phyloP scores from a whole-genome alignment of 208 protist species.

The Blastocrithidia nonstop region DNA sequence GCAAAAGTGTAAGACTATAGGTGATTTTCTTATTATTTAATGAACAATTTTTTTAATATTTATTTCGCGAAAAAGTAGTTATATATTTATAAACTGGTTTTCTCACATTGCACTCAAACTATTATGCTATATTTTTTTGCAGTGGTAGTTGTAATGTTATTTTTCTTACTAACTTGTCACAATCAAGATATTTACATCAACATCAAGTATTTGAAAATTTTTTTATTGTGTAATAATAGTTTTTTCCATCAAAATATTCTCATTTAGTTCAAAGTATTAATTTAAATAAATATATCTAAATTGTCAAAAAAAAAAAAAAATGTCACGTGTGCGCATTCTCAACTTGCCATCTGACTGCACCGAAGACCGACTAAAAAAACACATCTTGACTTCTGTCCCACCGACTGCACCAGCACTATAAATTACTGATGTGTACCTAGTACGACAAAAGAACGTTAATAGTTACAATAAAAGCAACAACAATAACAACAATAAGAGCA shows the following conservation, averaged over 20 bases:
- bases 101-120: too few relatives aligned
- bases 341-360: conserved; percentile 89
- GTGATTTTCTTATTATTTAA: too few relatives aligned
- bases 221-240: background rate
- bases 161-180: background rate
- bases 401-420: conserved; percentile 71
- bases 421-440: conserved; percentile 68
- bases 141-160: background rate
- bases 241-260: background rate
- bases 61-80: too few relatives aligned
- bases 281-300: background rate
- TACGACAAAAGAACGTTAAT: conserved; percentile 10
- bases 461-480: conserved; percentile 6
- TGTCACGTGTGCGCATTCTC: conserved; percentile 89
- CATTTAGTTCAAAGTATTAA: too few relatives aligned
- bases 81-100: too few relatives aligned
- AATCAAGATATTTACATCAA: background rate
- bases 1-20: too few relatives aligned
- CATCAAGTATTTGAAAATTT: background rate
- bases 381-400: conserved; percentile 57
- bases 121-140: too few relatives aligned
- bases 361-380: conserved; percentile 80
- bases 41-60: too few relatives aligned
- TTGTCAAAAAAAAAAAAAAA: background rate
- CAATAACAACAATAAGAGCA: conserved; percentile 1